A percentile compares a stretch with the other conserved stretches of the same genome.
Conservation (phyloP, 2,329 filamentous ascomycete genomes). For the Stylonectria norvegica region DNA sequence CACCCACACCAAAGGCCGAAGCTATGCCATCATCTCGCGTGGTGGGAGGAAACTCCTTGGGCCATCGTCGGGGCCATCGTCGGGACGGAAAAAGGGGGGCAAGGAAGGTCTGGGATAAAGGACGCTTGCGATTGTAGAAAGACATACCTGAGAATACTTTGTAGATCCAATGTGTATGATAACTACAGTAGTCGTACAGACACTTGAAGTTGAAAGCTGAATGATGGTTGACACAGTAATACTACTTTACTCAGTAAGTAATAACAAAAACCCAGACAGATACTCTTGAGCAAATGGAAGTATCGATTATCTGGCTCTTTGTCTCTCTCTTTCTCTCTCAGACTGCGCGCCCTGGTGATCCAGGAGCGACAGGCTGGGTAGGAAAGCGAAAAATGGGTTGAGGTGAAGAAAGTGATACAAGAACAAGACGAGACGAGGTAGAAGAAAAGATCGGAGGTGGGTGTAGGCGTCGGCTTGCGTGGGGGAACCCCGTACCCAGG, state of each 20-base stretch:
- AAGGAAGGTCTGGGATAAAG: slow-evolving; percentile 7
- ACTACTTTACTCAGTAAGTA: too few species aligned
- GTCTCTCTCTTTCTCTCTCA: slow-evolving; percentile 19
- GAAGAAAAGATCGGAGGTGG: slow-evolving; percentile 10
- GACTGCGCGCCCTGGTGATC: slow-evolving; percentile 26
- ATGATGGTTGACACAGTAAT: too few species aligned
- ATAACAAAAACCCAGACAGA: too few species aligned
- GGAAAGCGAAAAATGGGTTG: slow-evolving; percentile 16
- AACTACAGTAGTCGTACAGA: slow-evolving; percentile 20
- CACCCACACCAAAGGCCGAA: too few species aligned
- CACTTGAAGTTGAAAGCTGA: too few species aligned
- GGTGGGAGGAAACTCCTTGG: slow-evolving; percentile 11
- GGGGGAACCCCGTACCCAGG: too few species aligned
- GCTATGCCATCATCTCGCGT: slow-evolving; percentile 7
- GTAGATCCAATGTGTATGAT: slow-evolving; percentile 5
- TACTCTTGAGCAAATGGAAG: too few species aligned
- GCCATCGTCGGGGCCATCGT: slow-evolving; percentile 8
- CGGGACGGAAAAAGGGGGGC: slow-evolving; percentile 10
- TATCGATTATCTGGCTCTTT: slow-evolving; percentile 15
- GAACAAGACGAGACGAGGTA: slow-evolving; percentile 6
- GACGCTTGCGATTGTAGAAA: slow-evolving; percentile 20
- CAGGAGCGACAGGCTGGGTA: slow-evolving; percentile 26
- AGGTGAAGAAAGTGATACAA: slow-evolving; percentile 6
- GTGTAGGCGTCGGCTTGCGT: too few species aligned
- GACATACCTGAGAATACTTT: slow-evolving; percentile 21